Conservation (phyloP, 768 basidiomycete species). For the Lentinula lateritia region DNA sequence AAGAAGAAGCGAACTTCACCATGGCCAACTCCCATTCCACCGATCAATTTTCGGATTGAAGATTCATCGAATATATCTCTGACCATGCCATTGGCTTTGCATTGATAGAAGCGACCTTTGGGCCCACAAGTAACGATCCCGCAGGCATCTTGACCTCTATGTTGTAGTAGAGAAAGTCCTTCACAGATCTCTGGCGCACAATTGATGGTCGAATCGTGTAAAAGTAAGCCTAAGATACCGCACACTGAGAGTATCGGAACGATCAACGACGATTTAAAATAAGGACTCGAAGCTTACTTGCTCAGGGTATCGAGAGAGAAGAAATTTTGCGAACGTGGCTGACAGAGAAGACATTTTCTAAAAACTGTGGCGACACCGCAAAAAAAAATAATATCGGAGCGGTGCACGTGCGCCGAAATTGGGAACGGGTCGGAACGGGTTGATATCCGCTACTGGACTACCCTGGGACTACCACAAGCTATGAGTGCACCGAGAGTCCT, state of each 20-base stretch:
- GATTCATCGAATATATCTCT: slow-evolving; percentile 89
- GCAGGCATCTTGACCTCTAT: slow-evolving; percentile 97
- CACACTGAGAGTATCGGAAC: slow-evolving; percentile 51
- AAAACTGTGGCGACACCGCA: not conserved
- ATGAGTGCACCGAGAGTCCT: too few species aligned
- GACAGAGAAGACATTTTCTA: slow-evolving; percentile 1
- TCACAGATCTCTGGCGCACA: slow-evolving; percentile 89
- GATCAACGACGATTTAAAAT: slow-evolving; percentile 10
- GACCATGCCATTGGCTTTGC: slow-evolving; percentile 99
- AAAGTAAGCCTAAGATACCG: slow-evolving; percentile 84
- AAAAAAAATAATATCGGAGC: not conserved
- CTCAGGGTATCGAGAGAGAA: not conserved
- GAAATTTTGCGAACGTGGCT: not conserved
- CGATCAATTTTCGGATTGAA: slow-evolving; percentile 71
- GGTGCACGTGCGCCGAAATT: not conserved
- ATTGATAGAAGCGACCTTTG: slow-evolving; percentile 94
- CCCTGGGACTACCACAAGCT: too few species aligned
- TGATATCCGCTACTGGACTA: not conserved
- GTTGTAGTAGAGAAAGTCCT: slow-evolving; percentile 92
- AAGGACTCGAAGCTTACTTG: not conserved
- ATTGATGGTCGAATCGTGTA: slow-evolving; percentile 69
- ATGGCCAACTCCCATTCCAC: slow-evolving; percentile 97
- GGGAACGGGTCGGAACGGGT: not conserved
- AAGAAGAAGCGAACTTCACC: slow-evolving; percentile 42
- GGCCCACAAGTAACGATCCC: slow-evolving; percentile 95